Percentiles rank a stretch among this genome's conserved stretches.
phyloP scores from a whole-genome alignment of 441 rosid species.

The Capsella rubella region DNA sequence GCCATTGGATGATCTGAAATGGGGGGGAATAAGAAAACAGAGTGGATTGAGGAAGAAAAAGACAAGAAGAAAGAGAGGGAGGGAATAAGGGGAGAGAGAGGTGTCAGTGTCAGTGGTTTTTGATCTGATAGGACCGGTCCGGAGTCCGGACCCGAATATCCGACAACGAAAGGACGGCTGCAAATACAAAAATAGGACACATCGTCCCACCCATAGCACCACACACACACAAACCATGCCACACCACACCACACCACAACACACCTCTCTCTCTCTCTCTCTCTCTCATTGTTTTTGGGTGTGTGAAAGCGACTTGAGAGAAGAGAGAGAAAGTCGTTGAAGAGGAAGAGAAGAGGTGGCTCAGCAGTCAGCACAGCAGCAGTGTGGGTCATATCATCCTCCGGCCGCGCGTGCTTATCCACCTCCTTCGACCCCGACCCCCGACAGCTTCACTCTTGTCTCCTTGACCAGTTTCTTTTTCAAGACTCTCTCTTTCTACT shows the following conservation, averaged over 20 bases:
- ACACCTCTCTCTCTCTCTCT: slow-evolving; percentile 21
- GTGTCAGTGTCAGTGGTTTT: slow-evolving; percentile 43
- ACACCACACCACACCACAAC: background rate
- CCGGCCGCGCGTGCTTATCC: slow-evolving; percentile 46
- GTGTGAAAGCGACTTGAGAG: slow-evolving; percentile 46
- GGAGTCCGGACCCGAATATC: slow-evolving; percentile 41
- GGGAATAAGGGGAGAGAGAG: slow-evolving; percentile 17
- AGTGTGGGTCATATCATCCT: slow-evolving; percentile 40
- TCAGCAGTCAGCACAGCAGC: background rate
- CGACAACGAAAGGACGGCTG: slow-evolving; percentile 47
- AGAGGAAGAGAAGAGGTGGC: slow-evolving; percentile 30
- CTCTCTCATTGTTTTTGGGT: slow-evolving; percentile 30
- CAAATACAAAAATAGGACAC: slow-evolving; percentile 37
- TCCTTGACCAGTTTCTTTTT: slow-evolving; percentile 35
- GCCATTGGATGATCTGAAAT: slow-evolving; percentile 7
- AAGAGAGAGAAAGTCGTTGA: slow-evolving; percentile 28
- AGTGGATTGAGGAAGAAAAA: slow-evolving; percentile 28
- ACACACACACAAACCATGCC: slow-evolving; percentile 29
- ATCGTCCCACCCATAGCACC: slow-evolving; percentile 36
- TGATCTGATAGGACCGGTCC: slow-evolving; percentile 43
- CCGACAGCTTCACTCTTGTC: slow-evolving; percentile 40
- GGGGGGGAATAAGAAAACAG: slow-evolving; percentile 23
- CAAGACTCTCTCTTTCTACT: background rate
- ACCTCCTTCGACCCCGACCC: slow-evolving; percentile 40
- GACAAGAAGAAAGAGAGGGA: slow-evolving; percentile 31